Conservation (phyloP, 139 green algal species). For the Axilococcus clingmanii region DNA sequence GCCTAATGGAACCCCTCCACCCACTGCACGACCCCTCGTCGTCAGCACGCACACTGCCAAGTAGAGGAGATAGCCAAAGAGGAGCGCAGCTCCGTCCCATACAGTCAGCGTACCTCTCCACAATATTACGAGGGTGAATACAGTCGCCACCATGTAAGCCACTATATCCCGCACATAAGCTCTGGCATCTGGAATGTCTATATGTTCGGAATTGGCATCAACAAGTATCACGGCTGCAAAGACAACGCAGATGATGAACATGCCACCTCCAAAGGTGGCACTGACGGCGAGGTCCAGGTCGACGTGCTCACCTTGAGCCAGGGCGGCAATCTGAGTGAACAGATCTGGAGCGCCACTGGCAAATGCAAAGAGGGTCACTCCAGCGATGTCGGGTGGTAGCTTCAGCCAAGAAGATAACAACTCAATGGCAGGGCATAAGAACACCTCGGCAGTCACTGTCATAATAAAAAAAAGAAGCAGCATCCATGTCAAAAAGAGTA, state of each 20-base stretch:
- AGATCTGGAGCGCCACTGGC: conserved; percentile 33
- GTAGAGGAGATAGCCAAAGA: conserved; percentile 23
- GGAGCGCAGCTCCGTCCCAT: conserved; percentile 10
- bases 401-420: conserved; percentile 23
- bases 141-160: conserved; percentile 26
- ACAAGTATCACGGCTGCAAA: conserved; percentile 26
- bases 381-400: conserved; percentile 30
- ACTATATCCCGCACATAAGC: conserved; percentile 28
- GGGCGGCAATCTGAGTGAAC: conserved; percentile 37
- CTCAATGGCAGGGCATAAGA: conserved; percentile 30
- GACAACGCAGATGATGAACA: conserved; percentile 39
- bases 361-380: conserved; percentile 41
- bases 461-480: conserved; percentile 31
- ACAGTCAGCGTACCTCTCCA: conserved; percentile 12
- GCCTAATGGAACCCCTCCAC: not conserved
- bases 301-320: conserved; percentile 11
- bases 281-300: conserved; percentile 17
- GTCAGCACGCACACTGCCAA: conserved; percentile 17
- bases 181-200: conserved; percentile 5
- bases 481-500: conserved; percentile 21
- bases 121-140: conserved; percentile 21
- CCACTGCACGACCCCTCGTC: not conserved
- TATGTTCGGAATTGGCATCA: not conserved
- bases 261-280: conserved; percentile 22
- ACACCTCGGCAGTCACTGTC: conserved; percentile 23